Conservation (phyloP, 331 rosid species). For the Acacia pycnantha region DNA sequence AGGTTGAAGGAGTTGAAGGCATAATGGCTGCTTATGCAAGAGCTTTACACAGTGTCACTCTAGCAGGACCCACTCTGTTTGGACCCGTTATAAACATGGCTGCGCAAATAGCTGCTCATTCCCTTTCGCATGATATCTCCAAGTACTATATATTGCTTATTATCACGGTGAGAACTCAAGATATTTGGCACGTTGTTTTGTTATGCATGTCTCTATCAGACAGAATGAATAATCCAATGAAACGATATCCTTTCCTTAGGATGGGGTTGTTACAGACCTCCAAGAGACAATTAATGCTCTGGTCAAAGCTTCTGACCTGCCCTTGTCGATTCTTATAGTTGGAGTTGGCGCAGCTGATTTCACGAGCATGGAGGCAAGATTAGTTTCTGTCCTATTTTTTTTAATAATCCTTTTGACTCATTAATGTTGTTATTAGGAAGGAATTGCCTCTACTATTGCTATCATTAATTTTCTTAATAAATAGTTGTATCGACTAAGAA, state of each 20-base stretch:
- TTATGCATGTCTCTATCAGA: neutral
- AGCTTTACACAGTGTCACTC: slow-evolving; percentile 54
- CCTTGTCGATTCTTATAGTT: slow-evolving; percentile 76
- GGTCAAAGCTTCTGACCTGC: slow-evolving; percentile 90
- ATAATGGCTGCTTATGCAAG: slow-evolving; percentile 73
- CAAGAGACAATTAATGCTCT: slow-evolving; percentile 81
- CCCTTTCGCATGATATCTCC: slow-evolving; percentile 41
- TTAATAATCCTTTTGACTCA: neutral
- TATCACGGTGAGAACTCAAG: slow-evolving; percentile 56
- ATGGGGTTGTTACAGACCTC: slow-evolving; percentile 83
- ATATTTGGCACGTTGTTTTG: neutral
- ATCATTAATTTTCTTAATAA: neutral
- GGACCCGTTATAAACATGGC: slow-evolving; percentile 78
- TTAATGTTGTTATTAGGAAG: neutral
- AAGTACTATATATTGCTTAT: slow-evolving; percentile 75
- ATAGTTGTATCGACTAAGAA: neutral
- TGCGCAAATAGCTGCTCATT: slow-evolving; percentile 60
- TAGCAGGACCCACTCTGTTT: slow-evolving; percentile 86
- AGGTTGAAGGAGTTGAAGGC: slow-evolving; percentile 88
- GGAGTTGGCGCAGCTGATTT: slow-evolving; percentile 88
- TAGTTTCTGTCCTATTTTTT: neutral
- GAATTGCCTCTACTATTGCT: neutral
- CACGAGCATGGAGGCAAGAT: slow-evolving; percentile 68
- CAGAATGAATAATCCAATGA: neutral
- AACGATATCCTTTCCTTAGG: slow-evolving; percentile 38